Base-by-base conservation (phyloP, 1,284 basidiomycete genomes). In the Trichosporon sp. region DNA sequence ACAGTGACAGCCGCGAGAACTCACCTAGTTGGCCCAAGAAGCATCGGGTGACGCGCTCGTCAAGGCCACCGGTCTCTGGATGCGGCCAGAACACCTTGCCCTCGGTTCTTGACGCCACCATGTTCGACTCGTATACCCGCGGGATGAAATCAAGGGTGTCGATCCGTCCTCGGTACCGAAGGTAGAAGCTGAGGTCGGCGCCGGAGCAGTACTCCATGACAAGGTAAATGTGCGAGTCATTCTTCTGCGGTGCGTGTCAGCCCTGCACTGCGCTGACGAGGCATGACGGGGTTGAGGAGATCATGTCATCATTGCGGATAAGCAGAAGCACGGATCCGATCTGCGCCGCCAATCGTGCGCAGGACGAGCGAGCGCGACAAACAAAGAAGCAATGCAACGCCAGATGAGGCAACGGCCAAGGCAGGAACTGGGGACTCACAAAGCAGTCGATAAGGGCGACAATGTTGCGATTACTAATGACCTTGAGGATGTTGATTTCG, bases 171-270 rank as follows among this genome's bases (percentile, higher is more conserved):
- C 93, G 89, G 79, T 93, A 93, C 87, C 93, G 94, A 86, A 99
- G 96, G 81, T 98, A 98, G 75, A 93, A 89, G 0, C 93, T 93
- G 58, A 99, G 88, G 82, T 99, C 97, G 13, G 95, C 95, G 3
- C 94, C 95, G 0, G 94, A 89, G 83, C 96, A 98, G 82, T 90
- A 98, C 77, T 96, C 95, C 91, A 99, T 99, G 79, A 99, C 91
- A 68, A 99, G 89, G 85, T 98, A 98, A 80, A 99, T 98, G 81
- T 96, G 90, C 68, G 89, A 88, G 75, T 95, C 92, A 31, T 93
- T 93, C 78, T 94, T 92, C 93, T 95, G 78, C 35, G 64, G 42
- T 62, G 23, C 4, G 9, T 35, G 65, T 29, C 25, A 38, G 38
- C 31, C 38, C 27, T 62, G 32, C 38, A 65, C 32, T 53, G 68